Evolutionary conservation across 2,329 filamentous ascomycete species (phyloP), one percentile per base, ranked within the genome.

Genomic region (Sphaerostilbella broomeana): DNA sequence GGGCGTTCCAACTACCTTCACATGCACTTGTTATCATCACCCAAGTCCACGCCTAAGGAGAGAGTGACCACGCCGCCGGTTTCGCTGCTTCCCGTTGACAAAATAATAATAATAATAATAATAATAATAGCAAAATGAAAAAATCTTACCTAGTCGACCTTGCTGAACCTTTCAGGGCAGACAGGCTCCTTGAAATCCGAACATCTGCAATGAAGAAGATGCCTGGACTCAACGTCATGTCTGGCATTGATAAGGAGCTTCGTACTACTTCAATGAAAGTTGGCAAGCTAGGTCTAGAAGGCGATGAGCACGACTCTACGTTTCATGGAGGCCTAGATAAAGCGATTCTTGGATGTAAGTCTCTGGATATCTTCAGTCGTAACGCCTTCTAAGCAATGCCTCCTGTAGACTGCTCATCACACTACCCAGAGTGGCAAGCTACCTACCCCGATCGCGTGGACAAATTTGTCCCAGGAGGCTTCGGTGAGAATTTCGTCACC

Each of bases 241-340:
- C 73, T 0, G 77, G 73, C 1, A 82, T 81, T 44, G 69, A 75
- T 58, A 80, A 80, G 51, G 50, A 48, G 0, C 38, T 64, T 2
- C 61, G 68, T 6, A 21, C 57, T 2, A 69, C 63, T 0, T 66
- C 67, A 0, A 60, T 77, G 3, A 54, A 61, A 3, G 64, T 79
- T 24, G 61, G 56, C 2, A 61, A 58, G 15, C 49, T 69, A 3
- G 79, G 79, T 0, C 67, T 81, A 11, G 65, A 71, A 12, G 69
- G 61, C 5, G 79, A 83, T 44, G 75, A 81, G 51, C 78, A 82
- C 42, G 76, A 80, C 38, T 70, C 67, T 18, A 72, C 69, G 1
- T 75, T 77, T 37, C 79, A 83, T 43, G 77, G 77, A 6, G 77
- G 77, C 1, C 56, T 61, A 0, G 79, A 84, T 44, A 83, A 82